A percentile compares a stretch with the other conserved stretches of the same genome.
Evolutionary conservation across 179 eudicot genomes (phyloP).

Genomic region (Heliamphora pulchella): DNA sequence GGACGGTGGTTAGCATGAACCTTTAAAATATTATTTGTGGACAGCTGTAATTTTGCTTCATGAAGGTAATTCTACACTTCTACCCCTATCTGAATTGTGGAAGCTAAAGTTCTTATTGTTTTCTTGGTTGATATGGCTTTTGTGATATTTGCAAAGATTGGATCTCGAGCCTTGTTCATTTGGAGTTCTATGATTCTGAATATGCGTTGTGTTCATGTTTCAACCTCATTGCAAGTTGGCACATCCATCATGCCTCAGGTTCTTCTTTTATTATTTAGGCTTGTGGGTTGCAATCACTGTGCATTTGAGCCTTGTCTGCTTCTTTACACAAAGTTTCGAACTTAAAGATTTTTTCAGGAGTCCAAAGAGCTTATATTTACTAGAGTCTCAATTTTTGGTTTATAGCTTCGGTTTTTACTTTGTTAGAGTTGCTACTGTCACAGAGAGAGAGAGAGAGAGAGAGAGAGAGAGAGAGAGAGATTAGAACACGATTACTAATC

Average conservation of each 20-base stretch:
- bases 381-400: neutral
- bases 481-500: too few relatives aligned
- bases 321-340: neutral
- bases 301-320: neutral
- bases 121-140: neutral
- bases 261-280: neutral
- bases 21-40: neutral
- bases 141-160: neutral
- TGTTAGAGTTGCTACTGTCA: neutral
- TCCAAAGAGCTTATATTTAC: neutral
- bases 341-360: neutral
- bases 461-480: too few relatives aligned
- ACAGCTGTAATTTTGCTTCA: neutral
- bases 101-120: neutral
- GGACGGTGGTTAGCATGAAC: neutral
- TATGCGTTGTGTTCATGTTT: neutral
- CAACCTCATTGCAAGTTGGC: neutral
- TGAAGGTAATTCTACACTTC: neutral
- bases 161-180: neutral
- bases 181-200: neutral
- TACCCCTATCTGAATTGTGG: neutral
- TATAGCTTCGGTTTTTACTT: neutral
- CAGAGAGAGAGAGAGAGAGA: neutral
- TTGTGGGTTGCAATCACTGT: neutral
- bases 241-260: neutral